phyloP scores from a whole-genome alignment of 202 grass and related monocot species.

The Zoysia matrella region DNA sequence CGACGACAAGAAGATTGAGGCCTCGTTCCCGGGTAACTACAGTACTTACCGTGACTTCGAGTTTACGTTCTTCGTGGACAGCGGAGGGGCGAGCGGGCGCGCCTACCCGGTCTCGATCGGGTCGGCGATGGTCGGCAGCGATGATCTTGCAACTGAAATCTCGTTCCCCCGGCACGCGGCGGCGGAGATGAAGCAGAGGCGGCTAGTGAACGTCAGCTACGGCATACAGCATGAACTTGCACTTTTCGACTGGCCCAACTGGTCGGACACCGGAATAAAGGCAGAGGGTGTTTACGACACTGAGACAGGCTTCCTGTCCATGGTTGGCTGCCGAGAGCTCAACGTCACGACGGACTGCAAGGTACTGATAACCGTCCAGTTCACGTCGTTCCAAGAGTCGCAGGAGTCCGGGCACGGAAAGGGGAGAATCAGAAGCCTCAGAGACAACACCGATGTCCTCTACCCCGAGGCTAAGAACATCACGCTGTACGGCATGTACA shows the following conservation, averaged over 20 bases:
- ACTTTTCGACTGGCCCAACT: not conserved
- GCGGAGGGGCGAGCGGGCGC: not conserved
- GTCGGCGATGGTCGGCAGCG: conserved; percentile 33
- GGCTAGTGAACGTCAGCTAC: not conserved
- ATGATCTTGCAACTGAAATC: conserved; percentile 4
- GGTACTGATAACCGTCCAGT: conserved; percentile 45
- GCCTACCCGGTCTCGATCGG: conserved; percentile 48
- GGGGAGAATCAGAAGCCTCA: conserved; percentile 59
- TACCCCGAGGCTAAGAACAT: conserved; percentile 49
- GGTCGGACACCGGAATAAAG: conserved; percentile 12
- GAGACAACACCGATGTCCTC: conserved; percentile 41
- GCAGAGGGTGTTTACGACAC: conserved; percentile 41
- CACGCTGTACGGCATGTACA: conserved; percentile 34
- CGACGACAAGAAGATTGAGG: not conserved
- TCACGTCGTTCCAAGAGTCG: conserved; percentile 33
- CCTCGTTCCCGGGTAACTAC: conserved; percentile 38
- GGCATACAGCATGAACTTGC: not conserved
- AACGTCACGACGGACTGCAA: conserved; percentile 51
- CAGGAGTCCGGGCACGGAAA: not conserved
- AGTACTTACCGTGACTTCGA: conserved; percentile 41
- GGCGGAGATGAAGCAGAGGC: conserved; percentile 11
- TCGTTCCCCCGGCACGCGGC: not conserved
- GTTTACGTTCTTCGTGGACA: conserved; percentile 7
- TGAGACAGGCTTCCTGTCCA: conserved; percentile 29
- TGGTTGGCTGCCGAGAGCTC: conserved; percentile 56